These are phyloP conservation scores for Saccharomycopsis guyanensis DNA, from an alignment of 805 yeast species.

Conservation along the genomic window DNA sequence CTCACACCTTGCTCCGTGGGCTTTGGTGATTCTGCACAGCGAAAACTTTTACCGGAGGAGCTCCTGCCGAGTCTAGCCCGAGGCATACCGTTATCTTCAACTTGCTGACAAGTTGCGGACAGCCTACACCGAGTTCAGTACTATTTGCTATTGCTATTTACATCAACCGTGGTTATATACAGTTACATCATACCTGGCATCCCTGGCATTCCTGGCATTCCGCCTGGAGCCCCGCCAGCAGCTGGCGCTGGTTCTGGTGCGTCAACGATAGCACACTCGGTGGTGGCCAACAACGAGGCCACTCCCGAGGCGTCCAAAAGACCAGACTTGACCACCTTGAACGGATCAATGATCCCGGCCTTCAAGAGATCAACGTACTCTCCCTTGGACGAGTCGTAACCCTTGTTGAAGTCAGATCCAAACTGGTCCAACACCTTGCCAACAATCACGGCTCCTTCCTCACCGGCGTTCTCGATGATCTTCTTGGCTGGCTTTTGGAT, in stretches of 20 bases:
- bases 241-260: conserved; percentile 79
- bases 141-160: too few relatives aligned
- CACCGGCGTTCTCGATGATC: conserved; percentile 94
- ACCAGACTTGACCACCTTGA: conserved; percentile 95
- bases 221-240: conserved; percentile 41
- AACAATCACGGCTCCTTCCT: conserved; percentile 93
- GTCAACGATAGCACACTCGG: conserved; percentile 96
- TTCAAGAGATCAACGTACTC: conserved; percentile 93
- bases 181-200: conserved; percentile 31
- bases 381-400: conserved; percentile 89
- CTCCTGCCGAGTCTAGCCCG: too few relatives aligned
- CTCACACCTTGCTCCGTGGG: too few relatives aligned
- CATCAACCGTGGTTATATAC: background rate
- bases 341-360: conserved; percentile 96
- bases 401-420: conserved; percentile 73
- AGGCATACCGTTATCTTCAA: too few relatives aligned
- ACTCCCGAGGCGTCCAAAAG: conserved; percentile 96
- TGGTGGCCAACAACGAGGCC: conserved; percentile 93
- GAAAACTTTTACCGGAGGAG: too few relatives aligned
- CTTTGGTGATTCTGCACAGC: too few relatives aligned
- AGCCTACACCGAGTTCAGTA: too few relatives aligned
- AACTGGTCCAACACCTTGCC: conserved; percentile 60
- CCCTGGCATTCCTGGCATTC: conserved; percentile 64
- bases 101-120: too few relatives aligned
- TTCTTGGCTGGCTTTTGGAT: conserved; percentile 93